Evolutionary conservation across 768 basidiomycete species (phyloP).

Genomic region (Boletus vinaceobasis): DNA sequence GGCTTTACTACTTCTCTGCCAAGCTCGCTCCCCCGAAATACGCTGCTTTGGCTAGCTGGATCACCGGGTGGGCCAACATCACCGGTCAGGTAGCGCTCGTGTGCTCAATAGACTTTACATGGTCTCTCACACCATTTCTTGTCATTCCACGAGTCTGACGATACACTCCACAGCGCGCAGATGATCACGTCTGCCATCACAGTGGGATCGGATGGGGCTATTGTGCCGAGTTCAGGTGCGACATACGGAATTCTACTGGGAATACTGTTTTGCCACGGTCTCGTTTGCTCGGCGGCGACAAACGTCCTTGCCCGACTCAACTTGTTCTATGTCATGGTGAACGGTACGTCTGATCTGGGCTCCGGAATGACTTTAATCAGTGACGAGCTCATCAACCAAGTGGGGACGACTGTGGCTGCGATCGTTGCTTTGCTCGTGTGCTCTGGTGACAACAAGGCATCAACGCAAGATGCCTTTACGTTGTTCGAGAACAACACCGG

Average conservation of each 20-base stretch:
- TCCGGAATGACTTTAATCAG: background rate
- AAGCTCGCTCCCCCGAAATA: conserved; percentile 64
- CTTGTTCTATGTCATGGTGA: conserved; percentile 64
- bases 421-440: conserved; percentile 57
- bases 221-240: conserved; percentile 51
- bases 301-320: conserved; percentile 64
- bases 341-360: conserved; percentile 39
- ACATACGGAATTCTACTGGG: conserved; percentile 67
- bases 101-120: conserved; percentile 73
- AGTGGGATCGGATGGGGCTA: conserved; percentile 53
- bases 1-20: conserved; percentile 75
- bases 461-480: conserved; percentile 65
- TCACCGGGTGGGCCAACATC: conserved; percentile 67
- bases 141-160: background rate
- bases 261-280: conserved; percentile 62
- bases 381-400: conserved; percentile 32
- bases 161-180: conserved; percentile 46
- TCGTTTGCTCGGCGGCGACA: conserved; percentile 71
- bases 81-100: conserved; percentile 69
- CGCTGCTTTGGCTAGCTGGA: conserved; percentile 57
- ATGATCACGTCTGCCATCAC: conserved; percentile 74
- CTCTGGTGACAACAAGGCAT: conserved; percentile 56
- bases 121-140: conserved; percentile 28
- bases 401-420: conserved; percentile 62
- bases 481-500: conserved; percentile 69